These are phyloP conservation scores for Paramecium caudatum DNA, from an alignment of 73 alveolate genomes.

Conservation along the genomic window DNA sequence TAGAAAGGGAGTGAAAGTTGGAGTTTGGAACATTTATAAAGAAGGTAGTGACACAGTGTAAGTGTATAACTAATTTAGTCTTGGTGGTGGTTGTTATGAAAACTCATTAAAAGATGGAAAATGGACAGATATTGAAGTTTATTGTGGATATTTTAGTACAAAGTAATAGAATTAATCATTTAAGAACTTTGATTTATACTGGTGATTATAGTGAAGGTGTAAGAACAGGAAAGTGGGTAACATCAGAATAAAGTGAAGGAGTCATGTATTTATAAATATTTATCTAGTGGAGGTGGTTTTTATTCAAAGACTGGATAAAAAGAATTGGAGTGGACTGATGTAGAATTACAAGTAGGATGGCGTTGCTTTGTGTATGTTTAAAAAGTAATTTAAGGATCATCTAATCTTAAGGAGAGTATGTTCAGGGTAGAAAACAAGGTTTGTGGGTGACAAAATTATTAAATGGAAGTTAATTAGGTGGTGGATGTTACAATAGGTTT, in stretches of 20 bases:
- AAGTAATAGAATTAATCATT: background rate
- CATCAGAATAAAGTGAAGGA: background rate
- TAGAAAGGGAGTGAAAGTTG: background rate
- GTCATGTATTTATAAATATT: background rate
- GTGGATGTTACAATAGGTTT: constrained; percentile 38
- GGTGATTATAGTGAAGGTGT: background rate
- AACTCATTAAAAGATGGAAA: background rate
- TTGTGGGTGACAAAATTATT: constrained; percentile 12
- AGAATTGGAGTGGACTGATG: constrained; percentile 32
- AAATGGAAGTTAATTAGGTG: constrained; percentile 27
- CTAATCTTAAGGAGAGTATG: background rate
- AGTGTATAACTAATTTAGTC: no score
- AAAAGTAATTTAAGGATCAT: background rate
- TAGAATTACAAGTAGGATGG: constrained; percentile 37
- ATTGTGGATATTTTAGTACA: constrained; percentile 37
- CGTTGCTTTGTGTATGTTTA: constrained; percentile 13
- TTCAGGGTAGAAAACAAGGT: background rate
- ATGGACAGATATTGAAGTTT: constrained; percentile 32
- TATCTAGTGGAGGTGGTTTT: constrained; percentile 1
- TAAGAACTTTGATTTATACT: constrained; percentile 18
- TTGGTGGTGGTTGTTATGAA: background rate
- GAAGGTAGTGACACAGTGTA: constrained; percentile 33
- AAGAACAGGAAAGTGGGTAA: constrained; percentile 23
- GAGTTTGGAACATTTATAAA: constrained; percentile 31
- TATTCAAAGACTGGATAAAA: background rate